Conservation (phyloP, 305 asterid species). For the Vinca major region DNA sequence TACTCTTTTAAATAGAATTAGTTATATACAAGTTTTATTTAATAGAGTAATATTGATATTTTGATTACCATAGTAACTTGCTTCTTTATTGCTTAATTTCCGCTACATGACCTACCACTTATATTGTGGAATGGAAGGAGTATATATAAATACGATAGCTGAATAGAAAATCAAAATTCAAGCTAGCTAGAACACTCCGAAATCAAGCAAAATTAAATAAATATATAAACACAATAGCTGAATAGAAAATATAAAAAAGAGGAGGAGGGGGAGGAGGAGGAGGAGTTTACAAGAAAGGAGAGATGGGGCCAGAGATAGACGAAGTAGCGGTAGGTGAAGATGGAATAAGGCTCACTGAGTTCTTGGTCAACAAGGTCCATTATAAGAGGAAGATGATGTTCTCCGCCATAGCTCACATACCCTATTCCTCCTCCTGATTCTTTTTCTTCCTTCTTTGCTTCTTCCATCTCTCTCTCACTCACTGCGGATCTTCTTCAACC, state of each 20-base stretch:
- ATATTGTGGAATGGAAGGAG: no score
- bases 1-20: no score
- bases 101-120: no score
- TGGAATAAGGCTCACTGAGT: slow-evolving; percentile 95
- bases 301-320: slow-evolving; percentile 95
- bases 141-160: no score
- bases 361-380: slow-evolving; percentile 92
- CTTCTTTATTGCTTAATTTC: no score
- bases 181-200: neutral
- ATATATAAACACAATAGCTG: neutral
- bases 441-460: neutral
- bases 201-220: neutral
- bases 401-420: slow-evolving; percentile 77
- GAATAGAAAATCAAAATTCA: neutral
- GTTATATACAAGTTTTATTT: no score
- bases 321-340: slow-evolving; percentile 93
- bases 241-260: slow-evolving; percentile 1
- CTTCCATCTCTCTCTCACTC: no score
- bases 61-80: no score
- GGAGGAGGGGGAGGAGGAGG: slow-evolving; percentile 16
- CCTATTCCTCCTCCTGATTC: slow-evolving; percentile 49
- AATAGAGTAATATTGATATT: no score
- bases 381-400: slow-evolving; percentile 80
- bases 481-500: no score
- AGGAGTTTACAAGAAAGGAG: slow-evolving; percentile 45